These are phyloP conservation scores for Mycena pura DNA, from an alignment of 768 basidiomycete species.

Conservation along the genomic window DNA sequence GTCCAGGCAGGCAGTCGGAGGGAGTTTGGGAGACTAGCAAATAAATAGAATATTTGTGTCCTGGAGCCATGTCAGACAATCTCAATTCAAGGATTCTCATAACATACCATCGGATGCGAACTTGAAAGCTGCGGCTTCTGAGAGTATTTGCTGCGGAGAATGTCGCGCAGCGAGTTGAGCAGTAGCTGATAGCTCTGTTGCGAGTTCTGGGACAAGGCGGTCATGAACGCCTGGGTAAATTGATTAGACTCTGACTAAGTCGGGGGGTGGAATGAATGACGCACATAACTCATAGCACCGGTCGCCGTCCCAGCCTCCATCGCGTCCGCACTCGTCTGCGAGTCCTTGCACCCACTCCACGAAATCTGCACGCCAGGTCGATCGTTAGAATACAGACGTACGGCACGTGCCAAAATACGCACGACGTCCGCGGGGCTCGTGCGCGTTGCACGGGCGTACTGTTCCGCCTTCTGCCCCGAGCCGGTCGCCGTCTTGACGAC, in stretches of 20 bases:
- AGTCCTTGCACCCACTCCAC: slow-evolving; percentile 85
- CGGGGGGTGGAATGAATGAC: slow-evolving; percentile 33
- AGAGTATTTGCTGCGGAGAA: slow-evolving; percentile 53
- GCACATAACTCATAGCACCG: slow-evolving; percentile 82
- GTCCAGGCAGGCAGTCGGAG: too few species aligned
- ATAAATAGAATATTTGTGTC: slow-evolving; percentile 41
- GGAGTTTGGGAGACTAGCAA: slow-evolving; percentile 28
- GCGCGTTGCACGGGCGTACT: slow-evolving; percentile 65
- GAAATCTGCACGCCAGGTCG: slow-evolving; percentile 59
- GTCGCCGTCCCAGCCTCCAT: slow-evolving; percentile 68
- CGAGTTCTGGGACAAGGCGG: slow-evolving; percentile 54
- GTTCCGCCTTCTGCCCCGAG: slow-evolving; percentile 64
- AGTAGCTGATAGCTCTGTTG: slow-evolving; percentile 61
- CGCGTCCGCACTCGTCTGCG: slow-evolving; percentile 84
- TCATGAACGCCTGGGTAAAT: slow-evolving; percentile 60
- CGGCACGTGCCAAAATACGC: slow-evolving; percentile 42
- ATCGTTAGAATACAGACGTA: background rate
- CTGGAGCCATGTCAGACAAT: slow-evolving; percentile 18
- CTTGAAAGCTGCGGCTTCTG: slow-evolving; percentile 62
- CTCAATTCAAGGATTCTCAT: background rate
- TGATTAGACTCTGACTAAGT: too few species aligned
- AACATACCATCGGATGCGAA: slow-evolving; percentile 51
- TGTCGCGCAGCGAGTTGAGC: slow-evolving; percentile 48
- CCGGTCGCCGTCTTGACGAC: slow-evolving; percentile 81
- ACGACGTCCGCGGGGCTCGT: slow-evolving; percentile 89